A percentile compares a stretch with the other conserved stretches of the same genome.
Conservation (phyloP, 2,329 filamentous ascomycete genomes). For the Grosmannia huntii region DNA sequence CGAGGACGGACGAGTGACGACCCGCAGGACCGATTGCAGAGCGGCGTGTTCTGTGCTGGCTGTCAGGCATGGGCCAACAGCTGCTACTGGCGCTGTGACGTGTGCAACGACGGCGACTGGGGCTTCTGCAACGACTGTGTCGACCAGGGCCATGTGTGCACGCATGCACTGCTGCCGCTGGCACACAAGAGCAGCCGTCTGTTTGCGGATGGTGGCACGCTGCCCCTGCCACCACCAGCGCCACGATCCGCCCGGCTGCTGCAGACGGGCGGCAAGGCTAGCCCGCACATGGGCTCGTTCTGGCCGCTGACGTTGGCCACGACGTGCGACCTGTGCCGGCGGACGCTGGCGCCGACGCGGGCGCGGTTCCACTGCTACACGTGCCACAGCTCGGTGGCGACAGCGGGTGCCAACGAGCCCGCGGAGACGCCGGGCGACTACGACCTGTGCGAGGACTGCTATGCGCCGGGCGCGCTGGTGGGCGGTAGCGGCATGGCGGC, state of each 20-base stretch:
- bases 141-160: constrained; percentile 68
- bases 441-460: constrained; percentile 73
- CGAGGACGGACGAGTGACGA: constrained; percentile 53
- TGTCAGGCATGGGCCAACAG: constrained; percentile 64
- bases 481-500: constrained; percentile 49
- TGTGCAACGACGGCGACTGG: constrained; percentile 89
- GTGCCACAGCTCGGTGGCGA: constrained; percentile 44
- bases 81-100: constrained; percentile 80
- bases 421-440: constrained; percentile 57
- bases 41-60: constrained; percentile 71
- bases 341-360: constrained; percentile 55
- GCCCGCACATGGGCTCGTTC: constrained; percentile 38
- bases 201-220: constrained; percentile 15
- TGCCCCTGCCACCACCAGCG: constrained; percentile 32
- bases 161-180: constrained; percentile 67
- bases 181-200: constrained; percentile 35
- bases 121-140: constrained; percentile 85
- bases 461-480: constrained; percentile 44
- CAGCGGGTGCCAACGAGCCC: constrained; percentile 20
- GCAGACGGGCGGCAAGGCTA: constrained; percentile 16
- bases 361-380: constrained; percentile 68
- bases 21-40: constrained; percentile 54
- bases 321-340: constrained; percentile 66
- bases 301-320: constrained; percentile 60
- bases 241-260: constrained; percentile 32